Evolutionary conservation across 2,329 filamentous ascomycete genomes (phyloP).

Genomic region (Nemania abortiva): DNA sequence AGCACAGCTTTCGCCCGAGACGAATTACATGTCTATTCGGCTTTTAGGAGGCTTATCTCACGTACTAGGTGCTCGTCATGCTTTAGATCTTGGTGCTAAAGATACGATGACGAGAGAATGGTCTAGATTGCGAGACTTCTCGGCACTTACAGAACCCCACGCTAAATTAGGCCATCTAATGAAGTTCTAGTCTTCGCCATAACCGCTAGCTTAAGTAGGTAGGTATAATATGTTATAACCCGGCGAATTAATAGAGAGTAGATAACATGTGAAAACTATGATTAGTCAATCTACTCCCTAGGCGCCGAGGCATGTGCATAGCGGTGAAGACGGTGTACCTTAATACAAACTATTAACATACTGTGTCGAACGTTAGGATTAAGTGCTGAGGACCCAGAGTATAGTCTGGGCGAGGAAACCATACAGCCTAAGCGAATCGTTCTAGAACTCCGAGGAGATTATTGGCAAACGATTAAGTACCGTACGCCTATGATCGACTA

Average conservation of each 20-base stretch:
- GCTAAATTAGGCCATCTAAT: not conserved
- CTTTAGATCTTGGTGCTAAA: not conserved
- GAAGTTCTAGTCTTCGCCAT: too few species aligned
- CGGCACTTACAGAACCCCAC: not conserved
- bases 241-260: not conserved
- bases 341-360: not conserved
- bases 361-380: not conserved
- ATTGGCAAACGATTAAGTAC: constrained; percentile 3
- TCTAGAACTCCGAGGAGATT: constrained; percentile 17
- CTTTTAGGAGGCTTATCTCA: not conserved
- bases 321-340: not conserved
- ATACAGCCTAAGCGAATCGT: constrained; percentile 7
- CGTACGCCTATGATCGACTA: constrained; percentile 4
- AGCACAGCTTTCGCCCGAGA: not conserved
- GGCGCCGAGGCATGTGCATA: not conserved
- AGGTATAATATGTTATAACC: too few species aligned
- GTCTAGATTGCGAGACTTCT: not conserved
- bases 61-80: not conserved
- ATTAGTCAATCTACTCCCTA: not conserved
- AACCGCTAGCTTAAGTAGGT: too few species aligned
- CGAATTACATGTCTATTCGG: not conserved
- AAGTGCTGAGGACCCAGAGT: not conserved
- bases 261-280: not conserved
- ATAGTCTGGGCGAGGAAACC: not conserved
- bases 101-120: not conserved